A percentile compares a stretch with the other conserved stretches of the same genome.
phyloP scores from a whole-genome alignment of 495 filamentous ascomycete species.

The Penicillium goetzii region DNA sequence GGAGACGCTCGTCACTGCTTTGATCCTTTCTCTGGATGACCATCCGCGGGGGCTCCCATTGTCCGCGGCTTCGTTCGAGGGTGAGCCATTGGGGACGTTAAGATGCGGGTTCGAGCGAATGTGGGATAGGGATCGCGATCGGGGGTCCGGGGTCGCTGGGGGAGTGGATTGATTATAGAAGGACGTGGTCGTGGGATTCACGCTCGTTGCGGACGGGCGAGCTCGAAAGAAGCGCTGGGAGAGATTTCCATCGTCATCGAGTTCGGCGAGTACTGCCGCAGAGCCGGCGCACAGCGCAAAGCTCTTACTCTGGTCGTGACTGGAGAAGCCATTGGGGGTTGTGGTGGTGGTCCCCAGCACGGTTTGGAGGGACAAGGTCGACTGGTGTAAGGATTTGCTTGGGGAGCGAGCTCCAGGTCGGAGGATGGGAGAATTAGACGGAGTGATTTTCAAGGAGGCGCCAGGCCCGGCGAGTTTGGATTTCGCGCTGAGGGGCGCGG shows the following conservation, averaged over 20 bases:
- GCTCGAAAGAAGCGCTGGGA: conserved; percentile 90
- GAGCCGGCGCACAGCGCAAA: conserved; percentile 94
- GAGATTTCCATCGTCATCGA: conserved; percentile 71
- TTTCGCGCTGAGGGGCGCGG: conserved; percentile 39
- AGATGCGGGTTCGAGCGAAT: conserved; percentile 37
- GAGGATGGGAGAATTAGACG: conserved; percentile 75
- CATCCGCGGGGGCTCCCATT: conserved; percentile 68
- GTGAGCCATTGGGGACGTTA: conserved; percentile 37
- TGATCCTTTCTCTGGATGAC: conserved; percentile 87
- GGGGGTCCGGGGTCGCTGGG: conserved; percentile 49
- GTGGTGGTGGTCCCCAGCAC: conserved; percentile 88
- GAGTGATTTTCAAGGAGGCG: conserved; percentile 69
- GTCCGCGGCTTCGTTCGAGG: conserved; percentile 58
- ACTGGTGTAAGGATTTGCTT: conserved; percentile 54
- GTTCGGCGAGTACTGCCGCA: conserved; percentile 84
- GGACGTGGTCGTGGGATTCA: conserved; percentile 55
- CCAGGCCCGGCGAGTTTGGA: conserved; percentile 41
- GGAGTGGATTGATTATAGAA: conserved; percentile 67
- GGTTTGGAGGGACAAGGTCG: conserved; percentile 70
- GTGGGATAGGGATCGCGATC: conserved; percentile 39
- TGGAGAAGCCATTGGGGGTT: conserved; percentile 85
- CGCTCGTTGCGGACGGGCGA: conserved; percentile 72
- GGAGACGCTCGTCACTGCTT: conserved; percentile 93
- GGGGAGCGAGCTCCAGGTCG: conserved; percentile 65
- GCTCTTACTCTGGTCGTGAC: conserved; percentile 64